phyloP scores from a whole-genome alignment of 495 filamentous ascomycete genomes.

The Pseudevernia furfuracea region DNA sequence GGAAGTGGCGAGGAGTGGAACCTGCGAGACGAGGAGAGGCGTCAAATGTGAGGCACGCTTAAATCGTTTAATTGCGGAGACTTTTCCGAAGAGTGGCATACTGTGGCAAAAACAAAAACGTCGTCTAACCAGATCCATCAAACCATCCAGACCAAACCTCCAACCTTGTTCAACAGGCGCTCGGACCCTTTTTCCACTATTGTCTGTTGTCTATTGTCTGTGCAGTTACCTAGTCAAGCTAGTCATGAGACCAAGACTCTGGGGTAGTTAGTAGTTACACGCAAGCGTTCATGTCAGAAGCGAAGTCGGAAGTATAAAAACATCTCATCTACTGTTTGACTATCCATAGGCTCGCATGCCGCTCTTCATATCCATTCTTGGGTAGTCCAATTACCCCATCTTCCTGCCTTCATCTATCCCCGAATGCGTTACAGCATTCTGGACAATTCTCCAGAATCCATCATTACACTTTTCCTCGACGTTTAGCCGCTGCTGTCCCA shows the following conservation, averaged over 20 bases:
- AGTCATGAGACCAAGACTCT: constrained; percentile 3
- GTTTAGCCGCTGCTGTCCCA: constrained; percentile 25
- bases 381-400: constrained; percentile 7
- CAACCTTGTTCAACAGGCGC: background rate
- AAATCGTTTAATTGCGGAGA: constrained; percentile 10
- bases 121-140: constrained; percentile 2
- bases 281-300: background rate
- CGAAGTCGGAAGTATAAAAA: background rate
- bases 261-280: background rate
- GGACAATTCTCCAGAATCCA: background rate
- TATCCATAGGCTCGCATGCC: constrained; percentile 21
- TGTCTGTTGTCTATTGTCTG: no score
- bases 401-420: constrained; percentile 3
- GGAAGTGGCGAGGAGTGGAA: no score
- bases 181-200: constrained; percentile 11
- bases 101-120: no score
- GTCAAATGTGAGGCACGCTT: constrained; percentile 10
- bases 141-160: constrained; percentile 2
- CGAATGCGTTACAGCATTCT: background rate
- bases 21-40: no score
- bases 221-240: no score
- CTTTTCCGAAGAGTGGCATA: background rate
- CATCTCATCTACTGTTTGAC: constrained; percentile 1
- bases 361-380: background rate
- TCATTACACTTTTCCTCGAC: constrained; percentile 17